Percentiles rank a stretch among this genome's conserved stretches.
Conservation (phyloP, 164 flowering plant species). For the Magnolia sinica region DNA sequence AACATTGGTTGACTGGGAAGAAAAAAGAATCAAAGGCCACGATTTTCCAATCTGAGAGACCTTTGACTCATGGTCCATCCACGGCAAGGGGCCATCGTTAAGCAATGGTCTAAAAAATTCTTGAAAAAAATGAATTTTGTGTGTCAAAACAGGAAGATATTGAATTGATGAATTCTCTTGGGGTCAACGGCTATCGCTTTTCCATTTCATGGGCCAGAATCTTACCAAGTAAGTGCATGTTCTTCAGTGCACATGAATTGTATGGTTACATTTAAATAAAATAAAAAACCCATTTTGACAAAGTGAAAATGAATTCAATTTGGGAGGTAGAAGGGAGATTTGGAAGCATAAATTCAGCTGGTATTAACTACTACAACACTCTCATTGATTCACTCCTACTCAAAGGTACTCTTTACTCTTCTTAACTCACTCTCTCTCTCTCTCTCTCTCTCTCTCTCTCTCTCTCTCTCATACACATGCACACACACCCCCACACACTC, state of each 20-base stretch:
- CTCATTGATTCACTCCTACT: conserved; percentile 49
- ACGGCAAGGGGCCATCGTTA: too few species aligned
- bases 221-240: conserved; percentile 40
- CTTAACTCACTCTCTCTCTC: too few species aligned
- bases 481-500: too few species aligned
- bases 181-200: conserved; percentile 59
- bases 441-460: too few species aligned
- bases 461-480: too few species aligned
- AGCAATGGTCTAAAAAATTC: too few species aligned
- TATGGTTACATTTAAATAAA: background rate
- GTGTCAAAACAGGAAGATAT: conserved; percentile 24
- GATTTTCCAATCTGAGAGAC: too few species aligned
- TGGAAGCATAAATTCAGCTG: conserved; percentile 46
- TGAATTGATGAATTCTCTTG: conserved; percentile 55
- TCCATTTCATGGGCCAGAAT: conserved; percentile 78
- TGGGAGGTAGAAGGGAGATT: conserved; percentile 42
- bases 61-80: too few species aligned
- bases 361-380: conserved; percentile 44
- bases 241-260: conserved; percentile 12
- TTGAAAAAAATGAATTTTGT: background rate
- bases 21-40: too few species aligned
- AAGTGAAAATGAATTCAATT: background rate
- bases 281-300: background rate
- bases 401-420: conserved; percentile 29
- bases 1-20: too few species aligned